Evolutionary conservation across 148 eudicot species (phyloP).

Genomic region (Dianthus caryophyllus): DNA sequence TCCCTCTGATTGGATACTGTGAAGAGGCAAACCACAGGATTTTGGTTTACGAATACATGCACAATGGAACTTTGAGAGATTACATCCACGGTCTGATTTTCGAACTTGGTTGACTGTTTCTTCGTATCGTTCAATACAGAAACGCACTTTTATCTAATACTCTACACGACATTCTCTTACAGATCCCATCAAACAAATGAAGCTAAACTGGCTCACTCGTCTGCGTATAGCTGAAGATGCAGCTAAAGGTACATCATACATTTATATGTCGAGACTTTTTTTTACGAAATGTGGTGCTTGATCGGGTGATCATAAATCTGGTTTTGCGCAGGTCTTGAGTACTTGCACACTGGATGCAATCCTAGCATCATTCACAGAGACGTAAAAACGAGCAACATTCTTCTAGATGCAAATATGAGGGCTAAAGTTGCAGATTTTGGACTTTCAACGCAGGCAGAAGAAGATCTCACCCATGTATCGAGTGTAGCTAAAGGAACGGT

Average conservation of each 20-base stretch:
- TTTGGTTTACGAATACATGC: conserved; percentile 96
- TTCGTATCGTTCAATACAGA: too few species aligned
- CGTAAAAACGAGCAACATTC: conserved; percentile 95
- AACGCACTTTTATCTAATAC: not conserved
- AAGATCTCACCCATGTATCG: conserved; percentile 81
- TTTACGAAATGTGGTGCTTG: too few species aligned
- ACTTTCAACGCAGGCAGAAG: conserved; percentile 84
- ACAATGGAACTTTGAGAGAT: conserved; percentile 83
- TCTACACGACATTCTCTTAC: conserved; percentile 21
- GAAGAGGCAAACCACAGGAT: conserved; percentile 88
- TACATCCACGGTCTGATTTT: conserved; percentile 66
- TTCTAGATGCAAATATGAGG: conserved; percentile 89
- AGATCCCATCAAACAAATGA: conserved; percentile 55
- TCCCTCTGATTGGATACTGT: conserved; percentile 89
- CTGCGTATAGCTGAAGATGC: conserved; percentile 92
- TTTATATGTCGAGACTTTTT: conserved; percentile 10
- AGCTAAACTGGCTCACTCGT: conserved; percentile 84
- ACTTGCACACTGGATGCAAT: conserved; percentile 95
- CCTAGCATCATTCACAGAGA: conserved; percentile 94
- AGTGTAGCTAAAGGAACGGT: conserved; percentile 90
- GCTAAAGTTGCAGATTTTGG: conserved; percentile 97
- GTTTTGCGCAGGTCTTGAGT: conserved; percentile 69
- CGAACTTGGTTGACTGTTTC: not conserved
- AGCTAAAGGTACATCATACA: conserved; percentile 64
- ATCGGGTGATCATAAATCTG: not conserved